Evolutionary conservation across 352 stramenopile genomes (phyloP).

Genomic region (Plasmopara viticola): DNA sequence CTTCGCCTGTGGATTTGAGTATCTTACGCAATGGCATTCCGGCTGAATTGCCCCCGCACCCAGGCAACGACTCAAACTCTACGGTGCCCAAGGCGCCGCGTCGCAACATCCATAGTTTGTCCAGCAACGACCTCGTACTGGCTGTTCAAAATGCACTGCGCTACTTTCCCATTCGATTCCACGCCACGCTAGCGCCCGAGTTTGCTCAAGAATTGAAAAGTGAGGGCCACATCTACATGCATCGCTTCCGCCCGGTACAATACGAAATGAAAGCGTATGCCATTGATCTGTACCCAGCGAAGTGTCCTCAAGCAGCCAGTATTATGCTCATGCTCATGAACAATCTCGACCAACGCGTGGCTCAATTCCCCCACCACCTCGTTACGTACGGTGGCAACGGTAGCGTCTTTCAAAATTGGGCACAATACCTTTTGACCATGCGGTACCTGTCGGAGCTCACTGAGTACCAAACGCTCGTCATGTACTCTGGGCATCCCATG

Average conservation of each 20-base stretch:
- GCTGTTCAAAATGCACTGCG: slow-evolving; percentile 83
- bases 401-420: slow-evolving; percentile 88
- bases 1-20: no score
- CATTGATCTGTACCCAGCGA: no score
- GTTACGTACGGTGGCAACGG: slow-evolving; percentile 88
- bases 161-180: slow-evolving; percentile 76
- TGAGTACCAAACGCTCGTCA: slow-evolving; percentile 30
- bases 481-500: no score
- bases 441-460: slow-evolving; percentile 84
- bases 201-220: slow-evolving; percentile 60
- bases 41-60: no score
- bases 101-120: slow-evolving; percentile 44
- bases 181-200: slow-evolving; percentile 64
- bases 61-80: no score
- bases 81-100: no score
- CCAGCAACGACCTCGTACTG: slow-evolving; percentile 57
- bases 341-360: slow-evolving; percentile 24
- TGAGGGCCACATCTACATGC: no score
- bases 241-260: no score
- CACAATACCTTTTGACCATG: slow-evolving; percentile 85
- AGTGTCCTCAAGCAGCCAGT: no score
- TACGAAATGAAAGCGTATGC: no score
- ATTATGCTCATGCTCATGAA: no score
- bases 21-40: no score
- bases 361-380: slow-evolving; percentile 83